Evolutionary conservation across 2,329 filamentous ascomycete species (phyloP), one percentile per base, ranked within the genome.

Genomic region (Triangularia verruculosa): DNA sequence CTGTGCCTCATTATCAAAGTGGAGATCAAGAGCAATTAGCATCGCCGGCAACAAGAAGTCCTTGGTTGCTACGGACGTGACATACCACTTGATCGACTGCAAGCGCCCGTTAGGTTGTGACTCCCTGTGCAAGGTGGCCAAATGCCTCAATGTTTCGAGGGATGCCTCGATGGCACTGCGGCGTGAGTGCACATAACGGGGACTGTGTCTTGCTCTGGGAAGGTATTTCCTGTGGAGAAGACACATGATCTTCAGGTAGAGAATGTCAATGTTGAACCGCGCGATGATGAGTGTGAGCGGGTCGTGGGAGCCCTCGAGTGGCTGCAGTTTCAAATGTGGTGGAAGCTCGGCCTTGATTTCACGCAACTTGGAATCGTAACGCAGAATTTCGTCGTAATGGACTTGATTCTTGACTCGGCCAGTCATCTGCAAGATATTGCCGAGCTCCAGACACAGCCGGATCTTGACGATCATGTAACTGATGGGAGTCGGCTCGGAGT

Each of bases 221-320:
- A 97, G 83, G 74, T 95, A 97, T 67, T 93, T 93, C 58, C 93
- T 86, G 75, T 99, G 95, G 43, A 99, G 83, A 22, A 97, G 85
- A 71, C 92, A 96, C 70, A 96, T 84, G 17, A 93, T 90, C 77
- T 96, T 97, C 67, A 96, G 88, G 73, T 93, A 96, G 4, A 97
- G 78, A 57, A 95, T 89, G 66, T 95, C 91, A 30, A 97, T 79
- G 62, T 90, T 90, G 73, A 93, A 93, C 27, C 93, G 88, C 59
- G 93, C 90, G 79, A 96, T 89, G 63, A 97, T 88, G 64, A 95
- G 84, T 25, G 92, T 91, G 74, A 95, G 87, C 17, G 96, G 88
- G 70, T 97, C 93, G 55, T 88, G 82, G 4, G 86, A 88, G 61
- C 92, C 89, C 63, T 93, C 89, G 64, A 96, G 82, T 0, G 89